phyloP scores from a whole-genome alignment of 139 green algal species.

The Eudorina sp. region DNA sequence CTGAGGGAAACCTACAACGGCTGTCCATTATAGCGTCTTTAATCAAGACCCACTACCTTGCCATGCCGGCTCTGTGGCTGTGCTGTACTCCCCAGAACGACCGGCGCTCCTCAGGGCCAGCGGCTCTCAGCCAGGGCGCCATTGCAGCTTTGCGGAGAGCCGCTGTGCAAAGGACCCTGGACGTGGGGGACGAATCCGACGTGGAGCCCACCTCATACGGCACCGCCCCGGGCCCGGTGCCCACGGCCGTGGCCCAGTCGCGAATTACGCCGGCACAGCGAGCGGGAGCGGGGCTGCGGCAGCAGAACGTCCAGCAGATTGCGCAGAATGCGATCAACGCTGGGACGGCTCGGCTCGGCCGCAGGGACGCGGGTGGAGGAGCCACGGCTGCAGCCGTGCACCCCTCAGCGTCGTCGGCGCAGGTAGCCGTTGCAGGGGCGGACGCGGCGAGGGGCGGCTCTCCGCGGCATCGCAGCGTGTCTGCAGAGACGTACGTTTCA shows the following conservation, averaged over 20 bases:
- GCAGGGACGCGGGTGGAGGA: neutral
- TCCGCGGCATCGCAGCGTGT: conserved; percentile 4
- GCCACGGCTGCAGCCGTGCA: neutral
- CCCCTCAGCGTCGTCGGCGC: neutral
- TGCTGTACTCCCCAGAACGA: neutral
- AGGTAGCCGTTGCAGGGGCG: neutral
- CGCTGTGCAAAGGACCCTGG: neutral
- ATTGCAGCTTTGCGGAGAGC: neutral
- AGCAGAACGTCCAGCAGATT: neutral
- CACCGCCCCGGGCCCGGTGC: neutral
- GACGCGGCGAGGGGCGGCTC: neutral
- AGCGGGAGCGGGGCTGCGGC: neutral
- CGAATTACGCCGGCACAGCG: neutral
- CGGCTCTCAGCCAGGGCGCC: neutral
- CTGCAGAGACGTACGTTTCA: neutral
- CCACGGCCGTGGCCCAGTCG: neutral
- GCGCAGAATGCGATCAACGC: neutral
- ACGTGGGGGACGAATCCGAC: conserved; percentile 52
- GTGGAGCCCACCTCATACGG: conserved; percentile 18
- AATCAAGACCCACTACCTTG: too few relatives aligned
- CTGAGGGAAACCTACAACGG: too few relatives aligned
- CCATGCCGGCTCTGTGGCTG: too few relatives aligned
- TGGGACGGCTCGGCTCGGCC: neutral
- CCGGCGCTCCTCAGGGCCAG: neutral
- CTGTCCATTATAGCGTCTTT: too few relatives aligned